Evolutionary conservation across 495 filamentous ascomycete species (phyloP), one percentile per base, ranked within the genome.

Genomic region (Daldinia decipiens): DNA sequence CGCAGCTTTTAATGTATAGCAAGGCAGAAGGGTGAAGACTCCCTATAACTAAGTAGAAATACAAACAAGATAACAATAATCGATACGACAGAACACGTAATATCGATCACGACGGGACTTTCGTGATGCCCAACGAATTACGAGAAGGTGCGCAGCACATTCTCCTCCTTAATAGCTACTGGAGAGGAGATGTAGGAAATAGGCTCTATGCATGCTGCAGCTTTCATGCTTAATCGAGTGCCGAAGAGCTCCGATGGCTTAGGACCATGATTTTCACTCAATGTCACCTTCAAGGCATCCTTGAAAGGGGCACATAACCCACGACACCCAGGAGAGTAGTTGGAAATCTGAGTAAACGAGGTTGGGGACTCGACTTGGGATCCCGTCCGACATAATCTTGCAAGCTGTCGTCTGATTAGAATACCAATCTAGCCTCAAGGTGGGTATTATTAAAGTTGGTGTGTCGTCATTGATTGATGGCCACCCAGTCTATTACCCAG

Each of bases 191-290:
- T 26, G 60, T n/a, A 32, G 52, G 24, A 56, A 67, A 58, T 72
- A 72, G 59, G 69, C 64, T 72, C 59, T 43, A 67, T 58, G 58
- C 45, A 59, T 32, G 53, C 52, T 71, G 52, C 68, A 27, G 34
- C 15, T 15, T 47, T 9, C 8, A 39, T 53, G 62, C 59, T 52
- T 59, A 31, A 59, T 67, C 21, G 19, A 52, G 43, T 60, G 24
- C 55, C 61, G 47, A 70, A 26, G 51, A 3, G 12, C 9, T 54
- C 47, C 26, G 5, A 9, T 4, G n/a, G n/a, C n/a, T n/a, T n/a
- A n/a, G n/a, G n/a, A n/a, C n/a, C n/a, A n/a, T n/a, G n/a, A n/a
- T n/a, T n/a, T n/a, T n/a, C n/a, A n/a, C n/a, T n/a, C n/a, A n/a
- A n/a, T n/a, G n/a, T n/a, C n/a, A n/a, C n/a, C n/a, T n/a, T n/a